Evolutionary conservation across 2,329 filamentous ascomycete genomes (phyloP), one percentile per base, ranked within the genome.

Genomic region (Aspergillus sp.): DNA sequence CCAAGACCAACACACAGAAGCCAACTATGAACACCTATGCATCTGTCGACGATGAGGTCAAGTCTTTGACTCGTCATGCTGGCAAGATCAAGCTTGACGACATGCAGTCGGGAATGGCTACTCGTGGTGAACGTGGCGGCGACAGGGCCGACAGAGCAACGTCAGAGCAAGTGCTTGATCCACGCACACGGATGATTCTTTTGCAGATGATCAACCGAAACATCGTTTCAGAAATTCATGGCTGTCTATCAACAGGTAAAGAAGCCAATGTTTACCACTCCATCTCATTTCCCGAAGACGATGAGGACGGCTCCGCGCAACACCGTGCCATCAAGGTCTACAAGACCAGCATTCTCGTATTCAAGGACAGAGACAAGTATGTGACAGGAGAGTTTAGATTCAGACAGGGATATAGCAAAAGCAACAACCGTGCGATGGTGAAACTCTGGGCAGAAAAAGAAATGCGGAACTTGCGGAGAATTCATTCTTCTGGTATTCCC

Each of bases 361-460:
- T 98, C 81, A 97, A 97, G 72, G 93, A 98, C 69, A 81, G 93
- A 46, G 90, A 96, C 69, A 86, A 90, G 59, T 98, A 98, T 68
- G 93, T 98, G 50, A 86, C 86, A 1, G 93, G 93, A 53, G 93
- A 98, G 69, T 90, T 90, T 69, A 79, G 93, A 26, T 98, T 98
- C 75, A 82, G 88, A 55, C 78, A 83, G 49, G 91, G 91, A 39
- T 93, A 91, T 64, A 93, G 91, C 70, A 97, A 96, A 74, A 86
- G 86, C 53, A 95, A 90, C 70, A 95, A 90, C 71, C 82, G 90
- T 39, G 90, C 91, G 54, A 97, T 97, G 91, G 91, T 98, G 54
- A 95, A 95, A 68, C 76, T 96, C 26, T 98, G 93, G 93, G 94
- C 94, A 0, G 91, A 98, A 71, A 98, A 98, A 71, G 93, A 98